Evolutionary conservation across 176 grass and related monocot genomes (phyloP).

Genomic region (Oryza brachyantha): DNA sequence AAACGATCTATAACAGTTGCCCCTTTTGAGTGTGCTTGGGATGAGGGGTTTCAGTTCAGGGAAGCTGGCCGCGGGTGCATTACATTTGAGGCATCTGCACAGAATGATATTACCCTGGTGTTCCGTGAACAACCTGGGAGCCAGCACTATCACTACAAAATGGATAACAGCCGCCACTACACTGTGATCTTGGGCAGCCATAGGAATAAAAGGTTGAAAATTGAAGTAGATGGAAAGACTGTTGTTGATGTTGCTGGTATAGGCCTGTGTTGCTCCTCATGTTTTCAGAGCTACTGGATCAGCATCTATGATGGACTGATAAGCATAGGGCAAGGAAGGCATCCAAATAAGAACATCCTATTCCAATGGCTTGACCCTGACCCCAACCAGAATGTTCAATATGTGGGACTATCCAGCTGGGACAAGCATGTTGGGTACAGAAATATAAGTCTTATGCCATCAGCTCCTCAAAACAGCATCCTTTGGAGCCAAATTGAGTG

Average conservation of each 20-base stretch:
- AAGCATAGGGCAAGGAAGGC: slow-evolving; percentile 73
- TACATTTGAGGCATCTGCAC: slow-evolving; percentile 80
- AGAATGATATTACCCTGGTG: slow-evolving; percentile 93
- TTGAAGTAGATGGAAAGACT: slow-evolving; percentile 81
- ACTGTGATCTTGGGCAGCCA: slow-evolving; percentile 92
- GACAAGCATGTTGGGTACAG: slow-evolving; percentile 91
- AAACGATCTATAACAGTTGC: slow-evolving; percentile 81
- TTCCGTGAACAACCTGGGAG: slow-evolving; percentile 79
- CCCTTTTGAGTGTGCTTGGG: slow-evolving; percentile 83
- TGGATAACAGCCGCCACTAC: slow-evolving; percentile 75
- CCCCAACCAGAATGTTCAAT: slow-evolving; percentile 68
- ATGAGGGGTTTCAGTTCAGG: slow-evolving; percentile 66
- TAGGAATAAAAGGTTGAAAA: slow-evolving; percentile 84
- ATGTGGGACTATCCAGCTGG: slow-evolving; percentile 87
- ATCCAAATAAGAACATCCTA: slow-evolving; percentile 68
- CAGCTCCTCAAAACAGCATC: slow-evolving; percentile 58
- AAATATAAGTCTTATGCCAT: slow-evolving; percentile 78
- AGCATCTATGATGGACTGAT: slow-evolving; percentile 88
- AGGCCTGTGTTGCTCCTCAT: slow-evolving; percentile 74
- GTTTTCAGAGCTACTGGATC: slow-evolving; percentile 94
- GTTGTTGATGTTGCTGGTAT: slow-evolving; percentile 68
- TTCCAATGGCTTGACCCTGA: slow-evolving; percentile 83
- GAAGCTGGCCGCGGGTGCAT: slow-evolving; percentile 84
- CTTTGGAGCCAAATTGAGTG: slow-evolving; percentile 69
- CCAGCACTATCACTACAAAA: slow-evolving; percentile 86